Conservation (phyloP, 441 rosid genomes). For the Bruguiera hainesii region DNA sequence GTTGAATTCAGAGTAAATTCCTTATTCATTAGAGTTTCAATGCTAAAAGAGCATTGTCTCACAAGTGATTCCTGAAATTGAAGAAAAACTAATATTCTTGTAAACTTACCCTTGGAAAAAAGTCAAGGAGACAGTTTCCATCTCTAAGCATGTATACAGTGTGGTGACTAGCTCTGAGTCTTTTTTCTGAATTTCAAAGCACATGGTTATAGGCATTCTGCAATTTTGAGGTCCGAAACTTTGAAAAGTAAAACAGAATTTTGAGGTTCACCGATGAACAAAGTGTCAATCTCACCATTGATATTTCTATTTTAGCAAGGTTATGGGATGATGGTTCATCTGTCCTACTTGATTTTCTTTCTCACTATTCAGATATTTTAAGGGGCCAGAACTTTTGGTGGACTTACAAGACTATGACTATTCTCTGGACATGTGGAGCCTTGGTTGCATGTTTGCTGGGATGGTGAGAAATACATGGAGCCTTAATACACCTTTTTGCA, state of each 20-base stretch:
- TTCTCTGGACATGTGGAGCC: constrained; percentile 98
- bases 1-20: not conserved
- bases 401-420: constrained; percentile 96
- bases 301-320: constrained; percentile 1
- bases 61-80: no score
- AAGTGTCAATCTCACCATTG: not conserved
- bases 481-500: not conserved
- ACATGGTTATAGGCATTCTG: not conserved
- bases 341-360: constrained; percentile 18
- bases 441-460: constrained; percentile 98
- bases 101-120: not conserved
- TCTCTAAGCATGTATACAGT: not conserved
- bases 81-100: no score
- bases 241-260: not conserved
- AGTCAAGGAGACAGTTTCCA: not conserved
- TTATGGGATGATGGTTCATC: constrained; percentile 5
- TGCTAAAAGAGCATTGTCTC: no score
- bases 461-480: constrained; percentile 54
- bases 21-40: no score
- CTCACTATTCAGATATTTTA: constrained; percentile 60
- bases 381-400: constrained; percentile 95
- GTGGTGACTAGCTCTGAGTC: not conserved
- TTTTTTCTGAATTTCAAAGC: not conserved
- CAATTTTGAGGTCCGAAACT: not conserved
- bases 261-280: not conserved